Percentiles rank a stretch among this genome's conserved stretches.
These are phyloP conservation scores for Eragrostis curvula DNA, from an alignment of 176 grass and related monocot genomes.

Conservation along the genomic window DNA sequence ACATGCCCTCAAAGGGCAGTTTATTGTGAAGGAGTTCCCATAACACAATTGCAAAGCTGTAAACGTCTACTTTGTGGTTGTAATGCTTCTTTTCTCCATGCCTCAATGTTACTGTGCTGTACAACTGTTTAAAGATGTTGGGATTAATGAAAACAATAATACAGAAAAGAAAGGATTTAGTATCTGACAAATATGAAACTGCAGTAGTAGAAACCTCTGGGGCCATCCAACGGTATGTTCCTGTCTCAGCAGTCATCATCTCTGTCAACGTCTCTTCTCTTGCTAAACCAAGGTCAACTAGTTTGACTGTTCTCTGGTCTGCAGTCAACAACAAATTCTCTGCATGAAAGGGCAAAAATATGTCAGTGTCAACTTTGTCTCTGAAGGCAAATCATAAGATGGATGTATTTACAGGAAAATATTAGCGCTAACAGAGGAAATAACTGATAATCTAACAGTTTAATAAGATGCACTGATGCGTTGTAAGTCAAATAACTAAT, in stretches of 20 bases:
- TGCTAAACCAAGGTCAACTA: conserved; percentile 98
- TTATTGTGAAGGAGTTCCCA: conserved; percentile 96
- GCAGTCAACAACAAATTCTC: conserved; percentile 88
- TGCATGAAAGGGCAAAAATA: conserved; percentile 40
- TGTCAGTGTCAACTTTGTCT: no score
- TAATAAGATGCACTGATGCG: conserved; percentile 22
- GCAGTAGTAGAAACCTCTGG: conserved; percentile 69
- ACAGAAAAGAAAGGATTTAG: conserved; percentile 19
- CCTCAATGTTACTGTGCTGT: conserved; percentile 97
- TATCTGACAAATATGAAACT: conserved; percentile 25
- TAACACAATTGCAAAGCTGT: conserved; percentile 97
- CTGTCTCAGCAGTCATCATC: conserved; percentile 99
- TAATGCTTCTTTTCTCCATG: conserved; percentile 99
- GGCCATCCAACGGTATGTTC: conserved; percentile 99
- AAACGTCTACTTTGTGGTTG: conserved; percentile 99
- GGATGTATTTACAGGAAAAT: conserved; percentile 3
- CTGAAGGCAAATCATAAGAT: not conserved
- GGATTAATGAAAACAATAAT: conserved; percentile 30
- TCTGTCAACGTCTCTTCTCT: conserved; percentile 98
- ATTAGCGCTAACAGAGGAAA: not conserved
- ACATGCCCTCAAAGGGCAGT: conserved; percentile 98
- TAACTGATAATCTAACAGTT: conserved; percentile 8
- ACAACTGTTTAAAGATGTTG: conserved; percentile 61
- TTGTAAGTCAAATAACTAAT: conserved; percentile 16
- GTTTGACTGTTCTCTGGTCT: conserved; percentile 93